Evolutionary conservation across 345 rosid genomes (phyloP).

Genomic region (Aethionema arabicum): DNA sequence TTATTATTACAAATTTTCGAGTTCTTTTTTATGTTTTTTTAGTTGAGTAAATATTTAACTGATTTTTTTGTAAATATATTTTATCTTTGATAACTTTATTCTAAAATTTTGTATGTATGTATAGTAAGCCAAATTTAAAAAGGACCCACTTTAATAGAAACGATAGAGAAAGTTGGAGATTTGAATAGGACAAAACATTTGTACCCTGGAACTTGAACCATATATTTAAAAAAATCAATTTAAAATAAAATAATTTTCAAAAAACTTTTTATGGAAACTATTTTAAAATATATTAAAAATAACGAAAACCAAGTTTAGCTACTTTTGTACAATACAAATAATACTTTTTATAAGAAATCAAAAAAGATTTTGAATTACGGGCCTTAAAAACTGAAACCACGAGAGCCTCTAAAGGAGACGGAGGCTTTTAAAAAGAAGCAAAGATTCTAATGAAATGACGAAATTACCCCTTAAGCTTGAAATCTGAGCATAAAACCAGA

Average conservation of each 20-base stretch:
- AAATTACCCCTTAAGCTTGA: not conserved
- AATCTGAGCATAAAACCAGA: not conserved
- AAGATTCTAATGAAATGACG: not conserved
- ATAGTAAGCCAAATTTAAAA: constrained; percentile 5
- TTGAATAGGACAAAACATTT: constrained; percentile 31
- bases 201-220: constrained; percentile 40
- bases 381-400: not conserved
- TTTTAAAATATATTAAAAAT: not conserved
- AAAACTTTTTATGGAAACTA: constrained; percentile 9
- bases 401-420: not conserved
- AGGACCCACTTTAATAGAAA: constrained; percentile 1
- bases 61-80: too few relatives aligned
- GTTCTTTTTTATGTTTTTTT: too few relatives aligned
- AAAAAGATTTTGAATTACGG: too few relatives aligned
- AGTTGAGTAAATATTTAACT: too few relatives aligned
- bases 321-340: constrained; percentile 22
- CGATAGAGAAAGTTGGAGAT: constrained; percentile 26
- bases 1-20: too few relatives aligned
- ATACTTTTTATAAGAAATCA: too few relatives aligned
- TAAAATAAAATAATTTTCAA: not conserved
- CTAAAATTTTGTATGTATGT: not conserved
- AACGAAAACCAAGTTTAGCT: constrained; percentile 34
- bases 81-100: too few relatives aligned
- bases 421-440: not conserved
- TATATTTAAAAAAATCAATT: not conserved